Evolutionary conservation across 2,329 filamentous ascomycete genomes (phyloP).

Genomic region (Lasiodiplodia sp.): DNA sequence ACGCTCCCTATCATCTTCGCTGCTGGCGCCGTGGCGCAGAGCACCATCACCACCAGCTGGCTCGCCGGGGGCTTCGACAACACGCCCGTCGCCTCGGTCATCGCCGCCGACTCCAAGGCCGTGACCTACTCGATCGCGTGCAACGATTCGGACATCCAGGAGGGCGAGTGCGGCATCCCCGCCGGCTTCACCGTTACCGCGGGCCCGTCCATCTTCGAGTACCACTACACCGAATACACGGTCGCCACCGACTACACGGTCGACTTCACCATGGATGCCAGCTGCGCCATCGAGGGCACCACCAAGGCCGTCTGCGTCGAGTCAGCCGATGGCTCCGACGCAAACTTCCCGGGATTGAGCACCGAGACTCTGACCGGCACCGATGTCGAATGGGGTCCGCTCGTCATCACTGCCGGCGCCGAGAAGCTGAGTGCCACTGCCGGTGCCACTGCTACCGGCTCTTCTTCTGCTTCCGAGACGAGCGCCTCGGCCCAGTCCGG

Average conservation of each 20-base stretch:
- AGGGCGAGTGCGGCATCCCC: conserved; percentile 31
- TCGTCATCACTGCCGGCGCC: conserved; percentile 31
- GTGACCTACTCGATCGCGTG: conserved; percentile 33
- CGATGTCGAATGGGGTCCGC: conserved; percentile 27
- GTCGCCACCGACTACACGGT: conserved; percentile 9
- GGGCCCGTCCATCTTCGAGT: background rate
- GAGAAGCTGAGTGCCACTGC: conserved; percentile 28
- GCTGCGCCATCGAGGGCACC: conserved; percentile 34
- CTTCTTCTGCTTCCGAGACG: conserved; percentile 4
- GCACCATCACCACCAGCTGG: conserved; percentile 23
- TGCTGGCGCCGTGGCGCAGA: conserved; percentile 16
- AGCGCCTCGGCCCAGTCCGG: conserved; percentile 3
- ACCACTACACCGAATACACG: conserved; percentile 29
- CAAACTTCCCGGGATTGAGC: conserved; percentile 38
- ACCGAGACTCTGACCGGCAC: conserved; percentile 33
- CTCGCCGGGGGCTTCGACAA: conserved; percentile 3
- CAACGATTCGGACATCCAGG: conserved; percentile 28
- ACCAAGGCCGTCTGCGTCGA: conserved; percentile 36
- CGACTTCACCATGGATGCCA: conserved; percentile 36
- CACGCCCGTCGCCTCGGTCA: conserved; percentile 20
- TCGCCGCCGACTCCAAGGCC: conserved; percentile 25
- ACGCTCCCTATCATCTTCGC: conserved; percentile 19
- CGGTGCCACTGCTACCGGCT: background rate
- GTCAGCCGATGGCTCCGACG: conserved; percentile 36
- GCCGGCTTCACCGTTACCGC: conserved; percentile 1